These are phyloP conservation scores for Pyronema domesticum DNA, from an alignment of 495 filamentous ascomycete genomes.

Conservation along the genomic window DNA sequence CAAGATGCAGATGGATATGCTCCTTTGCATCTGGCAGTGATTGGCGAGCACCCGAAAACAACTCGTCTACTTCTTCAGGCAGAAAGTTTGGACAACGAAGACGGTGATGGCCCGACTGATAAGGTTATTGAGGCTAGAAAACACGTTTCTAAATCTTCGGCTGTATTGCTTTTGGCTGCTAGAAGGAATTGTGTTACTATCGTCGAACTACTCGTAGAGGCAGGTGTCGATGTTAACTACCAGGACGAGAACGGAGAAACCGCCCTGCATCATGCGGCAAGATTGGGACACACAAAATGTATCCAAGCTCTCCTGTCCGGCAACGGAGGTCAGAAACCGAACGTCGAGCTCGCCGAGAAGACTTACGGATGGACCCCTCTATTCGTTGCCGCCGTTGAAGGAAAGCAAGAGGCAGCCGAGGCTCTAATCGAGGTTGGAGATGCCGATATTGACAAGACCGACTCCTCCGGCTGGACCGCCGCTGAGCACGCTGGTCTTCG, in stretches of 20 bases:
- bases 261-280: constrained; percentile 77
- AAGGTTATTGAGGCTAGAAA: constrained; percentile 45
- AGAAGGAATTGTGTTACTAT: constrained; percentile 70
- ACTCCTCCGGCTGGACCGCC: constrained; percentile 86
- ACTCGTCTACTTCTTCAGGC: constrained; percentile 63
- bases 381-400: constrained; percentile 81
- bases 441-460: constrained; percentile 49
- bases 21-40: constrained; percentile 78
- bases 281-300: constrained; percentile 69
- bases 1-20: constrained; percentile 86
- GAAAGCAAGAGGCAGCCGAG: constrained; percentile 49
- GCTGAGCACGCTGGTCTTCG: constrained; percentile 82
- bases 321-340: constrained; percentile 45
- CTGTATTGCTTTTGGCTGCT: constrained; percentile 70
- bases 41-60: constrained; percentile 74
- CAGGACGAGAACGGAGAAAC: constrained; percentile 88
- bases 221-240: constrained; percentile 65
- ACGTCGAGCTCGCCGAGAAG: constrained; percentile 63
- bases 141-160: constrained; percentile 64
- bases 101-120: constrained; percentile 31
- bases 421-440: constrained; percentile 51
- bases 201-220: constrained; percentile 70
- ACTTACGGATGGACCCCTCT: constrained; percentile 87
- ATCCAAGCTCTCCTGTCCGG: constrained; percentile 56
- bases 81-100: constrained; percentile 43